Conservation (phyloP, 2,329 filamentous ascomycete genomes). For the Chaetomium globosum region DNA sequence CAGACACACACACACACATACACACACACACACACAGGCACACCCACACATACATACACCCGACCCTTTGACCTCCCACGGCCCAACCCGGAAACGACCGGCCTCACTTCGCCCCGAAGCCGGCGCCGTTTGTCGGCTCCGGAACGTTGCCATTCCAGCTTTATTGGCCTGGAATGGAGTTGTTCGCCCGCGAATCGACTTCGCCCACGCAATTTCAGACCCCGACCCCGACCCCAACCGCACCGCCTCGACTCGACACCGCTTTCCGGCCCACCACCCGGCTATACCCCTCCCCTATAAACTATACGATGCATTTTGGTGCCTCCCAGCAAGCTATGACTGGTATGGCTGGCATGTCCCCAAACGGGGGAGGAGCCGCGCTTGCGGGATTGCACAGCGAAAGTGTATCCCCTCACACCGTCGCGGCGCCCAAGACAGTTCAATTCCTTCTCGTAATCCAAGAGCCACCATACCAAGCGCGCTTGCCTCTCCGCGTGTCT, state of each 20-base stretch:
- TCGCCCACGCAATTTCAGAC: constrained; percentile 36
- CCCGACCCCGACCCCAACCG: constrained; percentile 28
- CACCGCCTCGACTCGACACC: constrained; percentile 38
- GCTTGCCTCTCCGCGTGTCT: constrained; percentile 81
- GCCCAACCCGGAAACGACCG: constrained; percentile 24
- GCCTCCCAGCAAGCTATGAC: constrained; percentile 34
- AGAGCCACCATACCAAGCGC: constrained; percentile 69
- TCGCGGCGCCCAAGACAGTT: constrained; percentile 68
- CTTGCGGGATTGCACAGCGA: constrained; percentile 42
- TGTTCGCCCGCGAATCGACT: constrained; percentile 39
- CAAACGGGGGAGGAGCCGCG: constrained; percentile 41
- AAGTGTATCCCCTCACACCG: constrained; percentile 50
- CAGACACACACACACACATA: constrained; percentile 16
- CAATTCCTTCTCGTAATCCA: constrained; percentile 75
- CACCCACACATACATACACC: constrained; percentile 22
- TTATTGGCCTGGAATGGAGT: constrained; percentile 39
- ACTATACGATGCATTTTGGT: constrained; percentile 12
- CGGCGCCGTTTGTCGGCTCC: constrained; percentile 15
- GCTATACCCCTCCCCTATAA: constrained; percentile 24
- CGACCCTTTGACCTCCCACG: constrained; percentile 22
- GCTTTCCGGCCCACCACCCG: constrained; percentile 34
- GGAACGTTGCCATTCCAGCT: constrained; percentile 25
- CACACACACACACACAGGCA: constrained; percentile 18
- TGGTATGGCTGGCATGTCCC: constrained; percentile 54
- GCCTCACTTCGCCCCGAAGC: constrained; percentile 23